phyloP scores from a whole-genome alignment of 2,329 filamentous ascomycete species.

The Intubia oerlemansii region DNA sequence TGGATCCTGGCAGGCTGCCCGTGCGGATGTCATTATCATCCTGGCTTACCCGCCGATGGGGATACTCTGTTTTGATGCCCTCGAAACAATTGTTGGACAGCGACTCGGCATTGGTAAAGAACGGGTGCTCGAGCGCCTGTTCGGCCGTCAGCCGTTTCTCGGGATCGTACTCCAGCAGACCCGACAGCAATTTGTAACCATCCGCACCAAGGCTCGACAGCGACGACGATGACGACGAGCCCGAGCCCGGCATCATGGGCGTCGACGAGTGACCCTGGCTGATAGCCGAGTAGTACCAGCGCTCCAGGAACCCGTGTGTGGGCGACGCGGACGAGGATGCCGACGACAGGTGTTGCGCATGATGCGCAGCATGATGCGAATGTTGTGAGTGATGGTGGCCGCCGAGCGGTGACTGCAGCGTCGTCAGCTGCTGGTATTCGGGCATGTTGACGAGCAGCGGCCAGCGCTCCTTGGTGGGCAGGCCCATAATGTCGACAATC shows the following conservation, averaged over 20 bases:
- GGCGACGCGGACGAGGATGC: conserved; percentile 3
- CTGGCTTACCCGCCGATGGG: conserved; percentile 70
- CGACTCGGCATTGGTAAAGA: conserved; percentile 57
- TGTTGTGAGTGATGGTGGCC: conserved; percentile 13
- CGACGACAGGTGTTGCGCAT: conserved; percentile 1
- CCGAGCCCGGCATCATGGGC: conserved; percentile 24
- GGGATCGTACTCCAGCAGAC: conserved; percentile 82
- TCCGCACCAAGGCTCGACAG: conserved; percentile 47
- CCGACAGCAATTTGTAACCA: conserved; percentile 63
- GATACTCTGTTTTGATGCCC: conserved; percentile 72
- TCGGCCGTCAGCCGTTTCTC: conserved; percentile 71
- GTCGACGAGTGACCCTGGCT: conserved; percentile 25
- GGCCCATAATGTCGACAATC: conserved; percentile 88
- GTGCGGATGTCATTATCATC: conserved; percentile 95
- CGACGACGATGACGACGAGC: conserved; percentile 17
- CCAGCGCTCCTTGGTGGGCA: conserved; percentile 80
- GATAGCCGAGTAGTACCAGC: conserved; percentile 57
- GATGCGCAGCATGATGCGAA: too few relatives aligned
- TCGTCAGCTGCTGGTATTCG: conserved; percentile 53
- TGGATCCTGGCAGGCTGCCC: conserved; percentile 73
- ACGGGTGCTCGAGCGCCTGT: conserved; percentile 73
- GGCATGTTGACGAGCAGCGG: conserved; percentile 68
- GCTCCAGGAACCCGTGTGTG: conserved; percentile 36
- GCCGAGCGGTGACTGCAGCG: conserved; percentile 23
- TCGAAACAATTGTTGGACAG: conserved; percentile 78